A percentile compares a stretch with the other conserved stretches of the same genome.
Conservation (phyloP, 306 rosid species). For the Psophocarpus tetragonolobus region DNA sequence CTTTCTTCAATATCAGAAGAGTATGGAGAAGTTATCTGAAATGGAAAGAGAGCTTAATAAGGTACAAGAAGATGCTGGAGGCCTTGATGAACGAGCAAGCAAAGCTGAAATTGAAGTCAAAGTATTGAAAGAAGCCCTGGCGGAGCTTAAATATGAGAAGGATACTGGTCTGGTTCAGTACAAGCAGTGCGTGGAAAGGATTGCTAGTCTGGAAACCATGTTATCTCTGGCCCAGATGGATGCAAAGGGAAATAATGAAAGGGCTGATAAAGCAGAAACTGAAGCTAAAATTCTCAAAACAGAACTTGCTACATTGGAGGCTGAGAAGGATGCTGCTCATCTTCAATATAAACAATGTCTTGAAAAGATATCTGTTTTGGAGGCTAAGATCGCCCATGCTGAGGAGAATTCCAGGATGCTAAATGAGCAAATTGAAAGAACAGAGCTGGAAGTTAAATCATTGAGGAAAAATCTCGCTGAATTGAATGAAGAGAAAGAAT, state of each 20-base stretch:
- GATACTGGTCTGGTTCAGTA: conserved; percentile 70
- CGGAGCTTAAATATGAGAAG: conserved; percentile 63
- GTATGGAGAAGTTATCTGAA: conserved; percentile 67
- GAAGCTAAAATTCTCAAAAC: conserved; percentile 61
- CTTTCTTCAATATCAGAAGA: conserved; percentile 69
- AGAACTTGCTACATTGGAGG: conserved; percentile 62
- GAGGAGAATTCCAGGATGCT: conserved; percentile 74
- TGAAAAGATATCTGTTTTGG: conserved; percentile 73
- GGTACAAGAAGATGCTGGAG: conserved; percentile 59
- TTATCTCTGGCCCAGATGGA: conserved; percentile 56
- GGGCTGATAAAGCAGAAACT: conserved; percentile 67
- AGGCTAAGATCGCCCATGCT: conserved; percentile 61
- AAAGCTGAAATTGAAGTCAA: conserved; percentile 85
- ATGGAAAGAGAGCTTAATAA: conserved; percentile 64
- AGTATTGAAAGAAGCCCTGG: conserved; percentile 74
- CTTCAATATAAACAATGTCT: conserved; percentile 62
- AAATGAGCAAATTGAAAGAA: conserved; percentile 58
- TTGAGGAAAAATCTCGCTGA: conserved; percentile 54
- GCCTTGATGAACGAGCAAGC: conserved; percentile 83
- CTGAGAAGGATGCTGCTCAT: conserved; percentile 70
- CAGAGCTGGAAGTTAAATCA: conserved; percentile 61
- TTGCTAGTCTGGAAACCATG: conserved; percentile 59
- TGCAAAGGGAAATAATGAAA: conserved; percentile 54
- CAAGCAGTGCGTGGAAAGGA: conserved; percentile 68
- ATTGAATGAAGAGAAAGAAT: conserved; percentile 70